Percentiles rank a stretch among this genome's conserved stretches.
These are phyloP conservation scores for Phytophthora idaei DNA, from an alignment of 352 stramenopile genomes.

Conservation along the genomic window DNA sequence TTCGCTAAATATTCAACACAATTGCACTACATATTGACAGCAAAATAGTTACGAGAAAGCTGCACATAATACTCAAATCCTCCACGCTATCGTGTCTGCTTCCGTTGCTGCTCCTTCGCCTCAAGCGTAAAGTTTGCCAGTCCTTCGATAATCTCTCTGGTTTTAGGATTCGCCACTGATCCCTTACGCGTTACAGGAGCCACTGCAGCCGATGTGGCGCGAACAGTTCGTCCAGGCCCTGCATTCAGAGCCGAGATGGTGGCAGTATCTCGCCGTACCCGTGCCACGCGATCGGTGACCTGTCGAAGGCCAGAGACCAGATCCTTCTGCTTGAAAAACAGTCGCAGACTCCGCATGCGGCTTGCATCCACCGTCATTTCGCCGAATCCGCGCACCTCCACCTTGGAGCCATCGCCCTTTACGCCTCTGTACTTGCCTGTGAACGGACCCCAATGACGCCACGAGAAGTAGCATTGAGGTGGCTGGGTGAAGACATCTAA, in stretches of 20 bases:
- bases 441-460: slow-evolving; percentile 82
- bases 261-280: slow-evolving; percentile 29
- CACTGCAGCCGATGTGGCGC: slow-evolving; percentile 23
- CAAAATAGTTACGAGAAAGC: background rate
- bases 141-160: slow-evolving; percentile 53
- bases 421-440: slow-evolving; percentile 67
- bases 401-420: slow-evolving; percentile 56
- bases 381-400: slow-evolving; percentile 77
- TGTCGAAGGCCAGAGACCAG: slow-evolving; percentile 54
- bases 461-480: slow-evolving; percentile 79
- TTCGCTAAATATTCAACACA: slow-evolving; percentile 38
- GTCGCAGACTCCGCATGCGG: slow-evolving; percentile 52
- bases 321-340: slow-evolving; percentile 78
- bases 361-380: slow-evolving; percentile 67
- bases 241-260: slow-evolving; percentile 14
- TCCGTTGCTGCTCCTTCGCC: slow-evolving; percentile 35
- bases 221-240: slow-evolving; percentile 12
- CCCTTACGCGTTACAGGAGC: slow-evolving; percentile 26
- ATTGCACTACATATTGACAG: slow-evolving; percentile 22
- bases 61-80: background rate
- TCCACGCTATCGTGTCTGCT: slow-evolving; percentile 28
- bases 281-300: slow-evolving; percentile 26
- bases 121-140: slow-evolving; percentile 53
- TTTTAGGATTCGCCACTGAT: slow-evolving; percentile 32
- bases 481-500: slow-evolving; percentile 80